phyloP scores from a whole-genome alignment of 768 basidiomycete genomes.

The button mushroom (Agaricus bisporus) region DNA sequence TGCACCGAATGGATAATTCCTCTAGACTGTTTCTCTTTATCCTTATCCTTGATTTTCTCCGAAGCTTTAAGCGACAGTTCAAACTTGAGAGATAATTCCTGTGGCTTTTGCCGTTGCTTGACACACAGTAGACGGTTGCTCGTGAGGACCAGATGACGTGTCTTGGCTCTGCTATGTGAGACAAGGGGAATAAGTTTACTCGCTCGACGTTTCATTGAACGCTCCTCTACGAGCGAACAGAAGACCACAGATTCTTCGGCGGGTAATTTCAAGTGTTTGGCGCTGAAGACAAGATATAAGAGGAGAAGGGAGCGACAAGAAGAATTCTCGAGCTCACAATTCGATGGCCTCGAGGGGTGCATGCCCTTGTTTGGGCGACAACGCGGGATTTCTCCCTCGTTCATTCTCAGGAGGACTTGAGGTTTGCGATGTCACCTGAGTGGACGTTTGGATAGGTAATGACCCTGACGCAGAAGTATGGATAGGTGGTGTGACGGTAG shows the following conservation, averaged over 20 bases:
- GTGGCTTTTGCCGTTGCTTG: conserved; percentile 35
- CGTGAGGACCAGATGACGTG: conserved; percentile 52
- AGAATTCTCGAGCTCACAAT: conserved; percentile 31
- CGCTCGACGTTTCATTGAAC: conserved; percentile 48
- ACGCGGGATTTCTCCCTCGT: conserved; percentile 46
- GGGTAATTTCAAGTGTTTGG: conserved; percentile 31
- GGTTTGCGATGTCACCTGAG: not conserved
- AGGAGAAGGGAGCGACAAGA: not conserved
- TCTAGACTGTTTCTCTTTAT: conserved; percentile 41
- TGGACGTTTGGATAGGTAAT: conserved; percentile 1
- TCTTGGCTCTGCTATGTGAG: conserved; percentile 41
- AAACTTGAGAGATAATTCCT: conserved; percentile 39
- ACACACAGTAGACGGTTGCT: conserved; percentile 51
- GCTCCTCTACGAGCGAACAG: conserved; percentile 47
- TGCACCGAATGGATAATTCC: conserved; percentile 41
- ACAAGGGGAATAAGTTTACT: conserved; percentile 49
- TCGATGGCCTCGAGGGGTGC: conserved; percentile 29
- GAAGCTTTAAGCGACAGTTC: conserved; percentile 40
- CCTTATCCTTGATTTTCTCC: conserved; percentile 31
- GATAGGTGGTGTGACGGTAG: conserved; percentile 17
- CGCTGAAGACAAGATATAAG: conserved; percentile 12
- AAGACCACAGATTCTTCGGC: conserved; percentile 44
- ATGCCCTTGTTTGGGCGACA: conserved; percentile 51
- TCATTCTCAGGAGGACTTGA: conserved; percentile 20
- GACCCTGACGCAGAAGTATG: conserved; percentile 20